A percentile compares a stretch with the other conserved stretches of the same genome.
Conservation (phyloP, 345 rosid species). For the Fremontodendron californicum region DNA sequence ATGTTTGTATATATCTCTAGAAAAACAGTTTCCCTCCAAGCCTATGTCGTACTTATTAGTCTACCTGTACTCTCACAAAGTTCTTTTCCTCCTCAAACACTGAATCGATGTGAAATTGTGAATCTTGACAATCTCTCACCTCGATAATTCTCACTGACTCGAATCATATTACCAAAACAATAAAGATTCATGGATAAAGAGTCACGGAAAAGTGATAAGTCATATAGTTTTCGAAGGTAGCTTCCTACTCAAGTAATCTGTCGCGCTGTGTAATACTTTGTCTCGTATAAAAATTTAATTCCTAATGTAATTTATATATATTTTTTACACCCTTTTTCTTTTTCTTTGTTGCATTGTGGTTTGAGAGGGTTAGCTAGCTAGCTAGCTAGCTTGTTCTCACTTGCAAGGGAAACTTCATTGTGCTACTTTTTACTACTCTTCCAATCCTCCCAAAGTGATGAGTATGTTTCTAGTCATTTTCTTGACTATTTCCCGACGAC, state of each 20-base stretch:
- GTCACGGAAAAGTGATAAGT: no score
- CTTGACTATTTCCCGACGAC: conserved; percentile 4
- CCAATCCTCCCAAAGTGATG: neutral
- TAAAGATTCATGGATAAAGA: neutral
- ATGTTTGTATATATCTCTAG: neutral
- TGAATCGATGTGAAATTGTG: no score
- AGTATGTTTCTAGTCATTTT: neutral
- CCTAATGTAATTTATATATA: neutral
- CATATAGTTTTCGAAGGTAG: neutral
- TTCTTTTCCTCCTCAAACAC: no score
- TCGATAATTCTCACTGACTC: neutral
- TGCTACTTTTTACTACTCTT: neutral
- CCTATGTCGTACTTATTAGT: neutral
- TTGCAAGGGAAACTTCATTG: conserved; percentile 7
- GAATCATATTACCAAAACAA: neutral
- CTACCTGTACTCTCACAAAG: neutral
- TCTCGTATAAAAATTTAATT: neutral
- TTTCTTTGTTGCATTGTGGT: neutral
- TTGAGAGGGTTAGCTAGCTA: neutral
- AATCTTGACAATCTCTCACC: neutral
- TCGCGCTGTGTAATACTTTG: neutral
- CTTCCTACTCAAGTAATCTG: neutral
- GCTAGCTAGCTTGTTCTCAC: neutral
- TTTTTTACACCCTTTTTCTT: neutral
- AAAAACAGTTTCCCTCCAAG: neutral